phyloP scores from a whole-genome alignment of 305 asterid genomes.

The Solanum hybrid region DNA sequence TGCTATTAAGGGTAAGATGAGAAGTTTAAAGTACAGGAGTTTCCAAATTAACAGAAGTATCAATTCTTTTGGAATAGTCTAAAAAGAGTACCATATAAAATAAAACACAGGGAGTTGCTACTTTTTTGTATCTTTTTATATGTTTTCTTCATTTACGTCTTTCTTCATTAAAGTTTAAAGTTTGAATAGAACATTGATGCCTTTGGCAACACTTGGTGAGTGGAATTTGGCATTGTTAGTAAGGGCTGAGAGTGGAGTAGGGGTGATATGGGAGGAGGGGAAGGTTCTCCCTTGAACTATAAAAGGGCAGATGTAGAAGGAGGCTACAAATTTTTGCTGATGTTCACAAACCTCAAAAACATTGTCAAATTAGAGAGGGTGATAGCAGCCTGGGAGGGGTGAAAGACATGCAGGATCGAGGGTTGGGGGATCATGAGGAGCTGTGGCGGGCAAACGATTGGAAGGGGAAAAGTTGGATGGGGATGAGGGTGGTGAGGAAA shows the following conservation, averaged over 20 bases:
- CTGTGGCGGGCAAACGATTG: not conserved
- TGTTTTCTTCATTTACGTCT: not conserved
- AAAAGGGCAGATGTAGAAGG: not conserved
- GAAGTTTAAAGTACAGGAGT: not conserved
- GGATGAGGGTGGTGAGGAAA: not conserved
- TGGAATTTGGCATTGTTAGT: not conserved
- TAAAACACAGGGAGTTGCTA: not conserved
- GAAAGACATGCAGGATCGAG: not conserved
- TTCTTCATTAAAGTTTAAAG: not conserved
- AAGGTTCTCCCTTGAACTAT: not conserved
- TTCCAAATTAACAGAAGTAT: not conserved
- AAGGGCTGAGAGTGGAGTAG: not conserved
- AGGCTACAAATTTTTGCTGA: not conserved
- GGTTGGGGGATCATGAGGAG: not conserved
- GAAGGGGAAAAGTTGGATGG: not conserved
- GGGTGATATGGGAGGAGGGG: not conserved
- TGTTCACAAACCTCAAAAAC: not conserved
- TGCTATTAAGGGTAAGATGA: not conserved
- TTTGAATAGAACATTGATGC: not conserved
- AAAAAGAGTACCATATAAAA: not conserved
- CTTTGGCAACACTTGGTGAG: not conserved
- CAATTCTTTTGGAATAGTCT: not conserved
- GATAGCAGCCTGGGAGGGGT: not conserved
- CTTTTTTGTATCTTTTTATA: not conserved
- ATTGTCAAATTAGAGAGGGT: not conserved